Evolutionary conservation across 306 rosid genomes (phyloP).

Genomic region (Cicer chorassanicum): DNA sequence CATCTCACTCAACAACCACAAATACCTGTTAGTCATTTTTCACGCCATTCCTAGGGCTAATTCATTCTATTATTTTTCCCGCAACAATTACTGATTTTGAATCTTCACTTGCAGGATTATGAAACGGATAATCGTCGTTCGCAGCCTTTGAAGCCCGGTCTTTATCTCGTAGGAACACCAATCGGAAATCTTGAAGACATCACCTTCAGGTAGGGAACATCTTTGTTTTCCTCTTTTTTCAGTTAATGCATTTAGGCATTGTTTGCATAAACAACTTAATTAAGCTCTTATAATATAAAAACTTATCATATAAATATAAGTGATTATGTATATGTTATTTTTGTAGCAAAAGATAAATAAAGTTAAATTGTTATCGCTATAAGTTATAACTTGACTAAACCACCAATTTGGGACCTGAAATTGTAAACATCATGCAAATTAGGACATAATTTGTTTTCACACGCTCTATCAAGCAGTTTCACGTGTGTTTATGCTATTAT

Average conservation of each 20-base stretch:
- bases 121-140: slow-evolving; percentile 9
- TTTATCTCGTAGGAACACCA: slow-evolving; percentile 90
- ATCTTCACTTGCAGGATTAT: slow-evolving; percentile 35
- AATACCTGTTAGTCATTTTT: slow-evolving; percentile 53
- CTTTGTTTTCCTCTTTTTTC: neutral
- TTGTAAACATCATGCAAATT: no score
- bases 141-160: slow-evolving; percentile 63
- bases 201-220: slow-evolving; percentile 62
- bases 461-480: neutral
- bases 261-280: neutral
- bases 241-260: no score
- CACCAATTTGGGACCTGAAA: no score
- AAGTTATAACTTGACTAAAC: no score
- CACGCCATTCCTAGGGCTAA: neutral
- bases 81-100: neutral
- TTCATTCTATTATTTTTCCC: neutral
- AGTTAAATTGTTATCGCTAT: no score
- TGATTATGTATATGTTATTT: neutral
- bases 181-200: slow-evolving; percentile 67
- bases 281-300: neutral
- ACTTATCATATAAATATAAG: no score
- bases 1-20: slow-evolving; percentile 50
- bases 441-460: neutral
- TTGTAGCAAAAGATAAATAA: neutral
- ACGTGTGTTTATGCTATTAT: neutral